Evolutionary conservation across 345 rosid genomes (phyloP), one percentile per base, ranked within the genome.

Genomic region (Raphanus sativus): DNA sequence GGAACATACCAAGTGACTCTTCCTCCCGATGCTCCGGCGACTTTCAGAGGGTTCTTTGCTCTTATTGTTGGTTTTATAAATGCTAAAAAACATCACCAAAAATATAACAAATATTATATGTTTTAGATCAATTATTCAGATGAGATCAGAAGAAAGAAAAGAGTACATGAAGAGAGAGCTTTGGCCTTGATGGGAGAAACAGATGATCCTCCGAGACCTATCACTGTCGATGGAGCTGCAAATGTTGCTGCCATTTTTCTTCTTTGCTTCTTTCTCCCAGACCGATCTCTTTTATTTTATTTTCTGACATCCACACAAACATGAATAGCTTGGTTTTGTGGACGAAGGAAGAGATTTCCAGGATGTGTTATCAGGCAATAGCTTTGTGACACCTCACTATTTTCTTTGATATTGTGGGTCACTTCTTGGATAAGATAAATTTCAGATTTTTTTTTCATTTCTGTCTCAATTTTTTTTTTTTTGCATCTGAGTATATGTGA

Each of bases 221-320:
- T 67, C 36, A 91, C 86, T 67, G 93, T 75, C 7, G 96, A 84
- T 13, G 96, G 83, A 56, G 86, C 69, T 40, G 91, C 84, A 75
- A 86, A 75, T 70, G 89, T 62, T 60, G 97, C 85, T 59, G 96
- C 96, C 93, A 90, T 88, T 74, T 56, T 77, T 70, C 45, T n/a
- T 62, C 58, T 65, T 15, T 26, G 34, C 10, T 64, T 52, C 65
- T n/a, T 40, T 70, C 62, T 69, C 58, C 12, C 67, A 24, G 54
- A 69, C 73, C 1, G 62, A 73, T 50, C 42, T 48, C 5, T 13
- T 25, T 9, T 29, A 1, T 7, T 26, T 6, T n/a, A 12, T 15
- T 9, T 17, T 24, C 11, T 10, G 1, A 3, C 54, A 50, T 69
- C 56, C 5, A 55, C 50, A 12, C 13, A 55, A 42, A 25, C 29